These are phyloP conservation scores for Sporobolomyces roseus DNA, from an alignment of 768 basidiomycete species.

Conservation along the genomic window DNA sequence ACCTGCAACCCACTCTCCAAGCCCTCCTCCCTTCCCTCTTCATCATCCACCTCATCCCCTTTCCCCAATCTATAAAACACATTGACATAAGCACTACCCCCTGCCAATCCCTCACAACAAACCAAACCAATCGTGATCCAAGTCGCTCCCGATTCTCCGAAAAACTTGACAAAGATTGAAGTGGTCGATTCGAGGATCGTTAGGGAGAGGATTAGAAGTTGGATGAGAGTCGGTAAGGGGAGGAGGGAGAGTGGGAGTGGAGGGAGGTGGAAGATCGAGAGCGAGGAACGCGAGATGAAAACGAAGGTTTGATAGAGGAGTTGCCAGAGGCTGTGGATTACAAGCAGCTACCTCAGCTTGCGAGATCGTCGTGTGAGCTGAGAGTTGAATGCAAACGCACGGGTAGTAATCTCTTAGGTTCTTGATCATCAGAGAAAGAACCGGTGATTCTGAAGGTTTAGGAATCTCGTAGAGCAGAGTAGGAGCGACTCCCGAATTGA, in stretches of 20 bases:
- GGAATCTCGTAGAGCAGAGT: conserved; percentile 86
- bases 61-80: conserved; percentile 73
- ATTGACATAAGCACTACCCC: conserved; percentile 87
- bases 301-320: conserved; percentile 83
- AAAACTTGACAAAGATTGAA: conserved; percentile 6
- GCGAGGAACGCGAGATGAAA: conserved; percentile 86
- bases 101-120: conserved; percentile 83
- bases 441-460: conserved; percentile 56
- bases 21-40: conserved; percentile 41
- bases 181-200: conserved; percentile 18
- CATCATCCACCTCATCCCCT: conserved; percentile 51
- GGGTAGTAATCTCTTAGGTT: conserved; percentile 81
- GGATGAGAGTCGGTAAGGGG: conserved; percentile 60
- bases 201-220: conserved; percentile 30
- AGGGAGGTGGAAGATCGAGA: conserved; percentile 71
- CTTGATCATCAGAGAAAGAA: conserved; percentile 74
- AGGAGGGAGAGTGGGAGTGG: conserved; percentile 68
- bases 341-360: too few relatives aligned
- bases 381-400: conserved; percentile 25
- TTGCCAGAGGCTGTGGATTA: conserved; percentile 52
- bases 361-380: neutral
- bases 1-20: conserved; percentile 41
- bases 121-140: conserved; percentile 68
- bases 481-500: conserved; percentile 89
- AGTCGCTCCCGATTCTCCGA: conserved; percentile 50